These are phyloP conservation scores for Suillus fuscotomentosus DNA, from an alignment of 768 basidiomycete genomes.

Conservation along the genomic window DNA sequence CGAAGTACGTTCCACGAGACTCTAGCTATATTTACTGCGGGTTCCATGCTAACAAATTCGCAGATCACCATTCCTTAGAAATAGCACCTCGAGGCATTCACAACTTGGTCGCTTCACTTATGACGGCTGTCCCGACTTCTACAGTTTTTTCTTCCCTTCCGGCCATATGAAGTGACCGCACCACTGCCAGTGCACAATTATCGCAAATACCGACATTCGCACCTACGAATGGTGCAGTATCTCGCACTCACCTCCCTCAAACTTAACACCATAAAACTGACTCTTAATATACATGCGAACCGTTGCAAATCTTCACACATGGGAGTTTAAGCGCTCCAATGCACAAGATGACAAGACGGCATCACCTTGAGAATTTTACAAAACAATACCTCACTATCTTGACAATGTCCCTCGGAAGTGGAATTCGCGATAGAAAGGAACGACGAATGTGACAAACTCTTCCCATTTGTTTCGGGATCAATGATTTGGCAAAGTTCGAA, in stretches of 20 bases:
- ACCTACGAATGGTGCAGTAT: conserved; percentile 9
- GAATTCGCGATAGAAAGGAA: neutral
- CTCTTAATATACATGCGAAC: neutral
- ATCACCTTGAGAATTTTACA: neutral
- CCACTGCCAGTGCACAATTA: conserved; percentile 13
- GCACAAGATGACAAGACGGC: neutral
- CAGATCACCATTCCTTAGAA: neutral
- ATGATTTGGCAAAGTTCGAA: neutral
- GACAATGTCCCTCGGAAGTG: neutral
- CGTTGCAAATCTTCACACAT: neutral
- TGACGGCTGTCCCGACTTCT: conserved; percentile 24
- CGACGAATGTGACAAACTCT: neutral
- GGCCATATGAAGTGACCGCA: conserved; percentile 18
- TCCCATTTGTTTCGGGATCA: neutral
- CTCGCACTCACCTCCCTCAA: conserved; percentile 15
- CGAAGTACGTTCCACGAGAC: too few species aligned
- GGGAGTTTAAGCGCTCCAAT: neutral
- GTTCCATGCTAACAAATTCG: neutral
- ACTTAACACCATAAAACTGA: neutral
- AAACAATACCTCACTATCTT: neutral
- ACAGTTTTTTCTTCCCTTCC: conserved; percentile 26
- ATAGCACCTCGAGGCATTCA: neutral
- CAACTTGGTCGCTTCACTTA: too few species aligned
- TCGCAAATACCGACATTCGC: conserved; percentile 17
- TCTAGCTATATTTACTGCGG: too few species aligned